Base-by-base conservation (phyloP, 2,329 filamentous ascomycete species). In the Periconia macrospinosa region DNA sequence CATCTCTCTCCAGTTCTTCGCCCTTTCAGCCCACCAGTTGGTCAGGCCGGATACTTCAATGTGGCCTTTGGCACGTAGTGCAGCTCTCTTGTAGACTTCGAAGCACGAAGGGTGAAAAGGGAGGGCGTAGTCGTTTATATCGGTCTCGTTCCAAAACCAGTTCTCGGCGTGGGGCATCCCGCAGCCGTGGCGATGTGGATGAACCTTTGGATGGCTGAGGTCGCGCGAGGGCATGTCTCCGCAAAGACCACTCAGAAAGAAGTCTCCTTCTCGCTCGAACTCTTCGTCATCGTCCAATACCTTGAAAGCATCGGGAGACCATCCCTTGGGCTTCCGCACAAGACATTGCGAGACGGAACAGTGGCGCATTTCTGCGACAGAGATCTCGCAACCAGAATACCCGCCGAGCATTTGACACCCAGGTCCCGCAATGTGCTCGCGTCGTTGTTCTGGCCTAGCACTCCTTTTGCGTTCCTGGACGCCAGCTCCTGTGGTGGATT, bases 211-310 rank as follows among this genome's bases (percentile, higher is more conserved):
- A 14, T 2, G 1, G 20, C 17, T 6, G 11, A 2, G n/a, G 41
- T 58, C 55, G 27, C 49, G 46, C 11, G 55, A 58, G 9, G 52
- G 46, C 55, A 58, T 55, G 41, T 52, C 27, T 35, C 48, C 53
- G 13, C 9, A 41, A 11, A 55, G 40, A 20, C 53, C 53, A 19
- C 49, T 55, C 19, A 55, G 23, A 41, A 52, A 51, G 41, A 55
- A 55, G 2, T 43, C 41, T 19, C 46, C 53, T 10, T 33, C 17
- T 13, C 20, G 18, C 45, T 58, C 55, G 30, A 52, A 58, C 10
- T 58, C 49, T 17, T 52, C 49, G 23, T 58, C 55, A 30, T 58
- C 48, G n/a, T 40, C 35, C 37, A 47, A 41, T 15, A 47, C 30
- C 2, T 55, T 49, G 14, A 50, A 50, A 9, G n/a, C n/a, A n/a